These are phyloP conservation scores for Paxillus ammoniavirescens DNA, from an alignment of 768 basidiomycete species.

Conservation along the genomic window DNA sequence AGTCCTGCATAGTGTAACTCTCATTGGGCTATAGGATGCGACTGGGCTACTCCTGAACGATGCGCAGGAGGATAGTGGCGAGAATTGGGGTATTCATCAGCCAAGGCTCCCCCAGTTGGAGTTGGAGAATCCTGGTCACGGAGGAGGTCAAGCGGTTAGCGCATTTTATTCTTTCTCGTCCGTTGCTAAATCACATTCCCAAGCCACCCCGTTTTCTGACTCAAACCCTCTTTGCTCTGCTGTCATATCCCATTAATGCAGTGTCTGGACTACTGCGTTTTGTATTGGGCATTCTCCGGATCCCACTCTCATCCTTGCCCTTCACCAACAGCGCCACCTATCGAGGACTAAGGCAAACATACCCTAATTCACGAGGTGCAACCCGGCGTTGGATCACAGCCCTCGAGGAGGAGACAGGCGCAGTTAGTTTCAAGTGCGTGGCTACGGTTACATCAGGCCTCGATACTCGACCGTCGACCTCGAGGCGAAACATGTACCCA, in stretches of 20 bases:
- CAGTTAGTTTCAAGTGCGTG: conserved; percentile 50
- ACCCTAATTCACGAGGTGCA: conserved; percentile 47
- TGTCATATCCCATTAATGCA: conserved; percentile 60
- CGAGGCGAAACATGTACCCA: conserved; percentile 31
- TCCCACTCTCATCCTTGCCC: conserved; percentile 60
- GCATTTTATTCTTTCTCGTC: neutral
- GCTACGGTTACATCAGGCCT: conserved; percentile 37
- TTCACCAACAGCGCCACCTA: conserved; percentile 47
- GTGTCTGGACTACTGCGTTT: conserved; percentile 62
- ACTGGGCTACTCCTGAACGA: conserved; percentile 6
- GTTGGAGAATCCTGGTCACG: neutral
- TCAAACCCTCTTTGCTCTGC: conserved; percentile 32
- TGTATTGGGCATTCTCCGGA: conserved; percentile 62
- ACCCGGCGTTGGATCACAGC: conserved; percentile 76
- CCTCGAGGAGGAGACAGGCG: conserved; percentile 85
- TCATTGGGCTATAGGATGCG: conserved; percentile 1
- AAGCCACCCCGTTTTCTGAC: conserved; percentile 7
- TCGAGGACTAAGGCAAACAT: conserved; percentile 35
- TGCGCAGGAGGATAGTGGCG: too few species aligned
- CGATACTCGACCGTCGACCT: conserved; percentile 44
- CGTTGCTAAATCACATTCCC: neutral
- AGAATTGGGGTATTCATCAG: too few species aligned
- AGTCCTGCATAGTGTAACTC: neutral
- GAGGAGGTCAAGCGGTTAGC: conserved; percentile 6
- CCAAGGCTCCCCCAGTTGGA: neutral